Evolutionary conservation across 768 basidiomycete species (phyloP).

Genomic region (Leccinum disarticulatum): DNA sequence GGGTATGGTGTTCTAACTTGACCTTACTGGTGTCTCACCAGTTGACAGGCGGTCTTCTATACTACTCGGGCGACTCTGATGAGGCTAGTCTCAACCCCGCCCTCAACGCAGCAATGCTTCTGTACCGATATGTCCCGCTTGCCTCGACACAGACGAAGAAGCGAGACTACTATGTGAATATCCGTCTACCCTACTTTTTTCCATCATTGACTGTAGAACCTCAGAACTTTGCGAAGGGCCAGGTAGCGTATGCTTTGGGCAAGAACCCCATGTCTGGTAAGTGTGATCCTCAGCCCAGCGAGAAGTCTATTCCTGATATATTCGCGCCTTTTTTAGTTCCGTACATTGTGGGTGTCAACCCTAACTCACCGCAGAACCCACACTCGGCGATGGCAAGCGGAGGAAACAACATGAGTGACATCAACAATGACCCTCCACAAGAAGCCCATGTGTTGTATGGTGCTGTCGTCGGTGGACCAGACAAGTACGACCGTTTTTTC

Average conservation of each 20-base stretch:
- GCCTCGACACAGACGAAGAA: slow-evolving; percentile 61
- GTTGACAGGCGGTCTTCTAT: slow-evolving; percentile 70
- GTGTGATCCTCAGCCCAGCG: slow-evolving; percentile 13
- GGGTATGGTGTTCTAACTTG: slow-evolving; percentile 41
- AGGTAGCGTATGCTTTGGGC: slow-evolving; percentile 82
- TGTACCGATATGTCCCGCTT: slow-evolving; percentile 73
- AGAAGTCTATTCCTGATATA: slow-evolving; percentile 1
- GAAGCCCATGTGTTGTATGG: slow-evolving; percentile 84
- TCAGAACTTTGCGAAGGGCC: slow-evolving; percentile 71
- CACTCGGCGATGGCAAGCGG: slow-evolving; percentile 90
- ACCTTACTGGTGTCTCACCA: slow-evolving; percentile 1
- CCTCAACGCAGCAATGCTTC: slow-evolving; percentile 82
- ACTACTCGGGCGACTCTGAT: slow-evolving; percentile 82
- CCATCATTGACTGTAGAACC: slow-evolving; percentile 7
- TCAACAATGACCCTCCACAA: slow-evolving; percentile 69
- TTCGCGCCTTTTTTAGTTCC: slow-evolving; percentile 7
- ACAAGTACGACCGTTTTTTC: slow-evolving; percentile 70
- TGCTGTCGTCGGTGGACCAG: slow-evolving; percentile 86
- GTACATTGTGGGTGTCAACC: slow-evolving; percentile 87
- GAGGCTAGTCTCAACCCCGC: slow-evolving; percentile 81
- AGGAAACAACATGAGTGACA: slow-evolving; percentile 63
- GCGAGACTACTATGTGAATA: slow-evolving; percentile 57
- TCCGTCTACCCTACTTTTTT: background rate
- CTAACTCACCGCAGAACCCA: slow-evolving; percentile 88
- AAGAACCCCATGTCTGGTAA: slow-evolving; percentile 86